Base-by-base conservation (phyloP, 768 basidiomycete species). In the Tulasnella sp. region DNA sequence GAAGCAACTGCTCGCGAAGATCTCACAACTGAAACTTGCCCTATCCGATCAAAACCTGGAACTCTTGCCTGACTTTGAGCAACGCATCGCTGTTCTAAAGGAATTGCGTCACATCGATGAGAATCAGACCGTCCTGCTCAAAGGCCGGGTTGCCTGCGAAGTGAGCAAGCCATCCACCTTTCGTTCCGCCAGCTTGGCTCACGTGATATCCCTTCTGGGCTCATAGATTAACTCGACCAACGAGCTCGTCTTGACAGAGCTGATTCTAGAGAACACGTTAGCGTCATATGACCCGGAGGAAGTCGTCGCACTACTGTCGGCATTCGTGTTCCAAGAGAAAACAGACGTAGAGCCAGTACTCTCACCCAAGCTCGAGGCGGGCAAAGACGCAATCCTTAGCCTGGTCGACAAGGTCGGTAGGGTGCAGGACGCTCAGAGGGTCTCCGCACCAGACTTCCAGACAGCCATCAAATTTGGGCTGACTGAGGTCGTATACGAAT, bases 301-400 rank as follows among this genome's bases (percentile, higher is more conserved):
- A 73, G 91, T 95, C 52, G 96, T 95, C 42, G 94, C 96, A 1
- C 78, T 99, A 26, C 78, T 99, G 4, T 97, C 95, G 3, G 88
- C 88, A 68, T 98, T 99, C 69, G 86, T 99, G 43, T 99, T 99
- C 72, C 96, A 98, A 70, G 96, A 99, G 70, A 98, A 96, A 74
- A 92, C 93, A 13, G 92, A 96, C 7, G 76, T 83, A 7, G 90
- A 94, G 65, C 94, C 96, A 21, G 70, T 78, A 2, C 77, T 99
- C 53, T 84, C 91, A 10, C 78, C 82, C 10, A 86, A 85, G 68
- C 76, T 99, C 17, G 79, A 87, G 70, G 78, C 81, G 66, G 96
- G 95, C 13, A 76, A 88, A 47, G 84, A 85, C 17, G 80, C 82
- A 11, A 90, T 99, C 58, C 66, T 84, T 54, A 77, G 76, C 3